A percentile compares a stretch with the other conserved stretches of the same genome.
Conservation (phyloP, 2,329 filamentous ascomycete genomes). For the Diaporthe sp. region DNA sequence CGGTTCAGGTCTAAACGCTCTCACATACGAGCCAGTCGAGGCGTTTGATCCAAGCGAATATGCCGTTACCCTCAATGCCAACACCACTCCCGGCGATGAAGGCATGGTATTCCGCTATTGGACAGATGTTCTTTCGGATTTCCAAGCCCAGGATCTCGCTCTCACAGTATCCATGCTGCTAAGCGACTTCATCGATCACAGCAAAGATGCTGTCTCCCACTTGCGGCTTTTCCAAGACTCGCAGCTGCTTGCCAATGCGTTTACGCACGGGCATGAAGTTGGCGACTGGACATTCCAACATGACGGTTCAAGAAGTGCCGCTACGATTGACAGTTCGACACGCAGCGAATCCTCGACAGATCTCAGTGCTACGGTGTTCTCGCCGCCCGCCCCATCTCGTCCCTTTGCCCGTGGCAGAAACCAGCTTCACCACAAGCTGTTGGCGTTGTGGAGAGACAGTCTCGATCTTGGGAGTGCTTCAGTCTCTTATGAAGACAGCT, state of each 20-base stretch:
- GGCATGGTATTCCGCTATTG: neutral
- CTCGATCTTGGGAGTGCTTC: neutral
- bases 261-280: neutral
- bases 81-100: slow-evolving; percentile 6
- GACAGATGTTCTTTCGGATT: slow-evolving; percentile 8
- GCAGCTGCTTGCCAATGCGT: neutral
- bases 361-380: neutral
- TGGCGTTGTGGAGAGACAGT: slow-evolving; percentile 10
- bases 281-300: neutral
- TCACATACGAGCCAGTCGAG: neutral
- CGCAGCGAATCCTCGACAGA: neutral
- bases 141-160: slow-evolving; percentile 2
- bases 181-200: neutral
- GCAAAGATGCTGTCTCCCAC: neutral
- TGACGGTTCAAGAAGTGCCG: neutral
- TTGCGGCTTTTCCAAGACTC: neutral
- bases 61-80: slow-evolving; percentile 10
- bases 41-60: slow-evolving; percentile 17
- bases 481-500: slow-evolving; percentile 41
- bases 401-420: neutral
- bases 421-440: neutral
- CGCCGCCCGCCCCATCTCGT: neutral
- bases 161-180: neutral
- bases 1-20: neutral
- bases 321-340: neutral